Base-by-base conservation (phyloP, 2,329 filamentous ascomycete genomes). In the Drechslerella coelobrocha region DNA sequence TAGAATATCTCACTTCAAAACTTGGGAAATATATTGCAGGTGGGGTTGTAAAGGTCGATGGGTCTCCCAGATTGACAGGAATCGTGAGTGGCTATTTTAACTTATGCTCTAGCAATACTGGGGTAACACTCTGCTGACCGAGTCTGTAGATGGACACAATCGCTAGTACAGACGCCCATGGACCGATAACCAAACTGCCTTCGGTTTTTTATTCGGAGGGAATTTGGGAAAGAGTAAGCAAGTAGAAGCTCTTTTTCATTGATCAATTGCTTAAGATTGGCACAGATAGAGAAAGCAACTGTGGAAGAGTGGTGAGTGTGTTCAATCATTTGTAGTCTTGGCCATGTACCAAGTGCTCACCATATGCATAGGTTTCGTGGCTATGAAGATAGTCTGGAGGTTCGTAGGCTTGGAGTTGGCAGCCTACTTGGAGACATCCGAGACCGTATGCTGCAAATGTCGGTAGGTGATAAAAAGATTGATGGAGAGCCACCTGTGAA, bases 401-500 rank as follows among this genome's bases (percentile, higher is more conserved):
- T 96, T 80, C 88, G 93, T n/a, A 86, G 84, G 73, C 83, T 97
- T 1, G 94, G 93, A 2, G 94, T 97, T 72, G 94, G 94, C 26
- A 85, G 84, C 9, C 82, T 97, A 8, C 82, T 96, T 77, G 93
- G 92, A 27, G 93, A 97, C 76, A 79, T 97, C 17, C 88, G 92
- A 10, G 83, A 86, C 72, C 84, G 89, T 47, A 92, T 92, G 88
- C 85, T 89, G 26, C 82, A 23, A 86, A 84, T 74, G 84, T 84
- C n/a, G 85, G 89, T 76, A 79, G 83, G 37, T 82, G 81, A 61
- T 81, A 84, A 72, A 81, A 83, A 55, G 83, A 85, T 72, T 82
- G 83, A 14, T 78, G 83, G 66, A 14, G 50, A 72, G 26, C 17
- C 63, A 23, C 51, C 43, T n/a, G n/a, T 59, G 8, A 75, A 74